These are phyloP conservation scores for Leccinum disarticulatum DNA, from an alignment of 768 basidiomycete genomes.

Conservation along the genomic window DNA sequence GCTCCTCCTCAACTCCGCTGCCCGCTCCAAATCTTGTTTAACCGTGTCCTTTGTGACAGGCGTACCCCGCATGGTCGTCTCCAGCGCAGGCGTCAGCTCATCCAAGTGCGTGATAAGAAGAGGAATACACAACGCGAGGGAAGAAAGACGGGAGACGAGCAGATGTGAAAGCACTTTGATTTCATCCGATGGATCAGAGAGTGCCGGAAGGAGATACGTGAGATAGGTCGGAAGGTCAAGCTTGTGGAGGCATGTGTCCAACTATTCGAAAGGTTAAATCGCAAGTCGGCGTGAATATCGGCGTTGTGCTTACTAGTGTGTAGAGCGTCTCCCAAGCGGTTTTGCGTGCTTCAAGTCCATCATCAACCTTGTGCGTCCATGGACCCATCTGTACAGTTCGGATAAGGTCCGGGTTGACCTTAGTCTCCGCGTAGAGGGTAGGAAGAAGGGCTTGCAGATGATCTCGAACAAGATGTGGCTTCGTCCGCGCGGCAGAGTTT, in stretches of 20 bases:
- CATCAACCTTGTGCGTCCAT: conserved; percentile 96
- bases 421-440: conserved; percentile 82
- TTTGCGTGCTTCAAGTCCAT: conserved; percentile 94
- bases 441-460: conserved; percentile 78
- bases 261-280: conserved; percentile 40
- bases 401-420: conserved; percentile 74
- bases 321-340: conserved; percentile 98
- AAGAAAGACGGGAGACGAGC: conserved; percentile 88
- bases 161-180: conserved; percentile 97
- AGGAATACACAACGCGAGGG: conserved; percentile 49
- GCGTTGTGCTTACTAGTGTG: conserved; percentile 65
- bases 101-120: conserved; percentile 66
- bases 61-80: conserved; percentile 87
- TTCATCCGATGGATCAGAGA: conserved; percentile 90
- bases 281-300: not conserved
- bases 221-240: conserved; percentile 89
- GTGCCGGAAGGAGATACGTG: conserved; percentile 73
- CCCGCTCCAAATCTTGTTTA: conserved; percentile 86
- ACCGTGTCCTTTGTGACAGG: conserved; percentile 93
- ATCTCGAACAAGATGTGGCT: conserved; percentile 87
- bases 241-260: conserved; percentile 87
- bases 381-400: conserved; percentile 96
- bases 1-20: conserved; percentile 88
- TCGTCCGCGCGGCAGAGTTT: conserved; percentile 94
- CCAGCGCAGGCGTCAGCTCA: conserved; percentile 78